phyloP scores from a whole-genome alignment of 257 asterid species.

The Ocimum tenuiflorum region DNA sequence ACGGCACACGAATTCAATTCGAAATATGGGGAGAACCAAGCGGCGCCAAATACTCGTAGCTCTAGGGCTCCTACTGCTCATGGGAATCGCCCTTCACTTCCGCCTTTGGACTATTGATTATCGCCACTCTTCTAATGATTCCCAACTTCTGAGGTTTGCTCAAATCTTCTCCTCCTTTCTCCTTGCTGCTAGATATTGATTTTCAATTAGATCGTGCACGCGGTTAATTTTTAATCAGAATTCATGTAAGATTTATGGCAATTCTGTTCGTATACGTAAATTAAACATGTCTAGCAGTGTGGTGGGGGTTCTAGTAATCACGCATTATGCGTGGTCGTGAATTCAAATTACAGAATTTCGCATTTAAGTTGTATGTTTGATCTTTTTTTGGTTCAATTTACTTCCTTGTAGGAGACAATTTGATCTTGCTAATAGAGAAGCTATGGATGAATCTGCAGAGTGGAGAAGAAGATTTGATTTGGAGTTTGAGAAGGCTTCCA shows the following conservation, averaged over 20 bases:
- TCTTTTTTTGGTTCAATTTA: not conserved
- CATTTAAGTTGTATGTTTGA: constrained; percentile 1
- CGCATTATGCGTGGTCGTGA: too few species aligned
- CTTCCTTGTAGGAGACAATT: constrained; percentile 77
- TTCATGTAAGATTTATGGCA: not conserved
- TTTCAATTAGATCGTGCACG: not conserved
- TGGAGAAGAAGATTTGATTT: constrained; percentile 83
- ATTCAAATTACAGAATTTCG: not conserved
- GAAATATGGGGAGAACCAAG: constrained; percentile 44
- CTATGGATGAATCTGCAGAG: constrained; percentile 99
- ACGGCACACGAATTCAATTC: too few species aligned
- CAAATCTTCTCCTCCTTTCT: not conserved
- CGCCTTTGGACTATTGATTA: constrained; percentile 75
- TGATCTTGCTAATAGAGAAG: constrained; percentile 96
- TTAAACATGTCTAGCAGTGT: not conserved
- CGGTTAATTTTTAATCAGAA: not conserved
- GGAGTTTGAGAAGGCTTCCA: constrained; percentile 45
- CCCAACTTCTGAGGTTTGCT: constrained; percentile 53
- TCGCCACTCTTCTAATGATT: constrained; percentile 47
- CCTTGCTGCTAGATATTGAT: not conserved
- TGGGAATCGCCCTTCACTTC: constrained; percentile 65
- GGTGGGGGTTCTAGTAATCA: too few species aligned
- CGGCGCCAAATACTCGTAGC: constrained; percentile 42
- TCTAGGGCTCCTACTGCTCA: constrained; percentile 47
- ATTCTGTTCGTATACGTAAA: not conserved